Evolutionary conservation across 257 asterid species (phyloP).

Genomic region (Solanum clarkiae): DNA sequence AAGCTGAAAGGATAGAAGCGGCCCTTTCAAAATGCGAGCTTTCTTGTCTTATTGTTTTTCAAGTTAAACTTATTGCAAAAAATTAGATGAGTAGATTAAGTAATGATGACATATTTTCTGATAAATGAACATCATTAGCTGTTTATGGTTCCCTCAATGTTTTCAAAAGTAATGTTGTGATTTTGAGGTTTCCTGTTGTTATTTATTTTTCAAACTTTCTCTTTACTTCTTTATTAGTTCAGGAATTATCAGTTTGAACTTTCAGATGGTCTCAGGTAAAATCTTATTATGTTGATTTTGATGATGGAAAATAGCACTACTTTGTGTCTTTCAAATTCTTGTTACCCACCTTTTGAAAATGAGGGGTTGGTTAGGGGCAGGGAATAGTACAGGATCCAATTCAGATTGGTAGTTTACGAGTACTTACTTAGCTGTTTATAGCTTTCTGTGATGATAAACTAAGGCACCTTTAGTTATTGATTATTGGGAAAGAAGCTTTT

Average conservation of each 20-base stretch:
- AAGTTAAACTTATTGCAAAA: not conserved
- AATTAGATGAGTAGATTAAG: not conserved
- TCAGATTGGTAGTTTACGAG: not conserved
- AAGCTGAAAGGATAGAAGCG: too few relatives aligned
- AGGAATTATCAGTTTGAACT: too few relatives aligned
- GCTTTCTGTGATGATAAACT: not conserved
- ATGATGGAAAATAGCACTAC: too few relatives aligned
- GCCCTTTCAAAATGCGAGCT: too few relatives aligned
- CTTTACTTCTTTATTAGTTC: too few relatives aligned
- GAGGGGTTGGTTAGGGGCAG: not conserved
- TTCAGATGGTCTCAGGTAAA: too few relatives aligned
- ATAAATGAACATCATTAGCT: not conserved
- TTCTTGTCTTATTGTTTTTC: not conserved
- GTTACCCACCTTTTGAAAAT: not conserved
- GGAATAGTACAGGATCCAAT: not conserved
- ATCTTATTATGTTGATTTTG: too few relatives aligned
- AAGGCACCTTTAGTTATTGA: not conserved
- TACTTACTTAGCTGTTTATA: not conserved
- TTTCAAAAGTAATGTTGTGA: not conserved
- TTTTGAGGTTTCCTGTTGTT: too few relatives aligned
- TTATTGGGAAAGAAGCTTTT: not conserved
- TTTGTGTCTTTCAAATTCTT: too few relatives aligned
- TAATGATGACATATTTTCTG: not conserved
- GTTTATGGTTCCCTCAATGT: not conserved
- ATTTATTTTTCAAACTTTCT: too few relatives aligned